A percentile compares a stretch with the other conserved stretches of the same genome.
Evolutionary conservation across 176 grass and related monocot genomes (phyloP).

Genomic region (Pharus latifolius): DNA sequence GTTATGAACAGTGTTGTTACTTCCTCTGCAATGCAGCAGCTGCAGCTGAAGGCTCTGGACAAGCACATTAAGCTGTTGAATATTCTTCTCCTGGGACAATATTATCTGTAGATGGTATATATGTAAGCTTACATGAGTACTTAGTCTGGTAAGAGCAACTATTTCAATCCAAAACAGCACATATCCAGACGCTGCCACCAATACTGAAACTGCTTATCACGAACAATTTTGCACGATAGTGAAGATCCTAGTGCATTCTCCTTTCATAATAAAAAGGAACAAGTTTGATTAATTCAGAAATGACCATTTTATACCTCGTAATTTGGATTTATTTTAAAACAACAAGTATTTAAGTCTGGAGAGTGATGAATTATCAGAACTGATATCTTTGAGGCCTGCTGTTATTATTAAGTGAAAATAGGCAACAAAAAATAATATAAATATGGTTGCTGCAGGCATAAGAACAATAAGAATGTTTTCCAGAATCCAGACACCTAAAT

Average conservation of each 20-base stretch:
- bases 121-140: too few relatives aligned
- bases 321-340: too few relatives aligned
- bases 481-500: background rate
- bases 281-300: background rate
- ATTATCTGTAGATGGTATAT: constrained; percentile 42
- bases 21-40: constrained; percentile 57
- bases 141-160: too few relatives aligned
- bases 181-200: too few relatives aligned
- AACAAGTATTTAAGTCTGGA: too few relatives aligned
- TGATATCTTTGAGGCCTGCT: background rate
- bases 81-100: constrained; percentile 72
- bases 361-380: too few relatives aligned
- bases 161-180: too few relatives aligned
- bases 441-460: background rate
- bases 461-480: background rate
- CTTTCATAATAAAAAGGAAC: too few relatives aligned
- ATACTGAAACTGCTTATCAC: too few relatives aligned
- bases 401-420: background rate
- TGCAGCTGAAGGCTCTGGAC: constrained; percentile 77
- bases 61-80: constrained; percentile 64
- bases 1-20: constrained; percentile 34
- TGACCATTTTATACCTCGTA: too few relatives aligned
- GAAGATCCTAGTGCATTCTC: too few relatives aligned
- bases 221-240: too few relatives aligned
- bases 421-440: background rate